phyloP scores from a whole-genome alignment of 768 basidiomycete species.

The Neoboletus subvelutipes region DNA sequence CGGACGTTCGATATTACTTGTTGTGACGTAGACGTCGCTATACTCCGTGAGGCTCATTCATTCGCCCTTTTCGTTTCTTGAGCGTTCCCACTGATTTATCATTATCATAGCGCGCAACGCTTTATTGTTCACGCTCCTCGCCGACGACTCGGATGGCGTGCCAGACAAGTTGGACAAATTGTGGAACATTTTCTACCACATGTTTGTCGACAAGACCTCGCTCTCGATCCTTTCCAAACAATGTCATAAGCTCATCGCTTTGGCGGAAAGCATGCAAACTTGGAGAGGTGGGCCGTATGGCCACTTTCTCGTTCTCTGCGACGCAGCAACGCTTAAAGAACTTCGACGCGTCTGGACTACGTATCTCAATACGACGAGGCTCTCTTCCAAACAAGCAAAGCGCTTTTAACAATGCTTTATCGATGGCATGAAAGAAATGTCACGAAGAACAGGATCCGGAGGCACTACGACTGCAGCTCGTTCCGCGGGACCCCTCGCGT shows the following conservation, averaged over 20 bases:
- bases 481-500: slow-evolving; percentile 27
- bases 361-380: slow-evolving; percentile 13
- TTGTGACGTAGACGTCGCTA: slow-evolving; percentile 29
- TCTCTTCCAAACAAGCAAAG: slow-evolving; percentile 7
- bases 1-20: slow-evolving; percentile 30
- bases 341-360: slow-evolving; percentile 22
- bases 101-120: slow-evolving; percentile 26
- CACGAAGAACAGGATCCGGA: not conserved
- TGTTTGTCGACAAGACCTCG: slow-evolving; percentile 19
- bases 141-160: slow-evolving; percentile 17
- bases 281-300: slow-evolving; percentile 30
- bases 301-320: slow-evolving; percentile 22
- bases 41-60: slow-evolving; percentile 21
- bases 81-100: not conserved
- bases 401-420: slow-evolving; percentile 10
- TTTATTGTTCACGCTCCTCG: slow-evolving; percentile 27
- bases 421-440: slow-evolving; percentile 11
- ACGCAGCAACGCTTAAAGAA: slow-evolving; percentile 17
- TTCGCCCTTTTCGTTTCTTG: not conserved
- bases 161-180: slow-evolving; percentile 11
- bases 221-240: slow-evolving; percentile 22
- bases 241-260: slow-evolving; percentile 26
- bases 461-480: slow-evolving; percentile 17
- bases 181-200: slow-evolving; percentile 31
- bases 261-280: slow-evolving; percentile 14